A percentile compares a stretch with the other conserved stretches of the same genome.
Conservation (phyloP, 441 rosid species). For the Gossypium lobatum region DNA sequence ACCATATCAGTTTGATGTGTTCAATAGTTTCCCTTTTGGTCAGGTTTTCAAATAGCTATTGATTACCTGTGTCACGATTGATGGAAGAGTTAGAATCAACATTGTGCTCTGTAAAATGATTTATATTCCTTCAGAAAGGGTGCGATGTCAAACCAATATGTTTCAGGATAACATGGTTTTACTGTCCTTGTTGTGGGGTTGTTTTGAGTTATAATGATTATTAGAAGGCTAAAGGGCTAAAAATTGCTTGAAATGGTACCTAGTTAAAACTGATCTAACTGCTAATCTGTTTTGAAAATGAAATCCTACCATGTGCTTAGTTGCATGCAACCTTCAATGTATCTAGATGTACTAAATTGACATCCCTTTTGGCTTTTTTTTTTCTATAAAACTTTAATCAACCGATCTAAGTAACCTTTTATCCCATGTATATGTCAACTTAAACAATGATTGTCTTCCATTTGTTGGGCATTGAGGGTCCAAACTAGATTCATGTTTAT, state of each 20-base stretch:
- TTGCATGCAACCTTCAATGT: background rate
- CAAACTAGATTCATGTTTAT: background rate
- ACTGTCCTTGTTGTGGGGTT: background rate
- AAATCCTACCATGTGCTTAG: slow-evolving; percentile 26
- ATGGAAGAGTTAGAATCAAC: background rate
- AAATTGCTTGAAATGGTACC: background rate
- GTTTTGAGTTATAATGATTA: slow-evolving; percentile 8
- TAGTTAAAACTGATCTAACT: slow-evolving; percentile 11
- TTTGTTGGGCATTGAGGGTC: background rate
- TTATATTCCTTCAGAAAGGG: background rate
- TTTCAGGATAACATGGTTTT: background rate
- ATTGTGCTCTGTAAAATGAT: background rate
- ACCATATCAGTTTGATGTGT: background rate
- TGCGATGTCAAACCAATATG: background rate
- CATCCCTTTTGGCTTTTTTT: background rate
- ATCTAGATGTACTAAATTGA: slow-evolving; percentile 34
- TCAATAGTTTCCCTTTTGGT: background rate
- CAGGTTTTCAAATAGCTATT: background rate
- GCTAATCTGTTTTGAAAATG: slow-evolving; percentile 28
- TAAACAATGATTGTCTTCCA: background rate
- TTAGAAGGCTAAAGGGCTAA: slow-evolving; percentile 12
- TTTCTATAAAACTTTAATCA: background rate
- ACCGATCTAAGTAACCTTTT: background rate
- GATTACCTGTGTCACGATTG: background rate
- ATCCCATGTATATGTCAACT: slow-evolving; percentile 6